Evolutionary conservation across 2,329 filamentous ascomycete genomes (phyloP).

Genomic region (Pestalotiopsis sp.): DNA sequence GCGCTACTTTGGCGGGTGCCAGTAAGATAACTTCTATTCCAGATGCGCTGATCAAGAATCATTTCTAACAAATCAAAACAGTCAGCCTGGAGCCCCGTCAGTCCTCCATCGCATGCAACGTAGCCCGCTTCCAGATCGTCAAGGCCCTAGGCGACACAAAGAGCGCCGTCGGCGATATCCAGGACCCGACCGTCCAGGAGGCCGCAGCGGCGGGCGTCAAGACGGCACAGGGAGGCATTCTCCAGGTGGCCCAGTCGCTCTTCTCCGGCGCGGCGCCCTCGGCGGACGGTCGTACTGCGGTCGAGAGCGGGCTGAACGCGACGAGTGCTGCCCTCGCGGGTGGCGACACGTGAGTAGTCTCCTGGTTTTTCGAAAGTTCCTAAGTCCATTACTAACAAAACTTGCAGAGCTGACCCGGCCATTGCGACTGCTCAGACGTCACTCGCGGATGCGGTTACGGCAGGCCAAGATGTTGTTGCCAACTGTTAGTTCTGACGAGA

Average conservation of each 20-base stretch:
- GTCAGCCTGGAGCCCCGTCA: constrained; percentile 10
- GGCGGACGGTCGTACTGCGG: constrained; percentile 10
- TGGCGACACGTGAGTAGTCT: constrained; percentile 14
- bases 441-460: constrained; percentile 12
- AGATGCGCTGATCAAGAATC: not conserved
- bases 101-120: constrained; percentile 12
- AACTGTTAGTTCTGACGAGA: constrained; percentile 10
- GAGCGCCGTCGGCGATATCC: constrained; percentile 14
- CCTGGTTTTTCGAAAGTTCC: not conserved
- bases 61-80: not conserved
- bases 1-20: constrained; percentile 11
- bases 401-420: constrained; percentile 13
- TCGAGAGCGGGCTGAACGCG: constrained; percentile 15
- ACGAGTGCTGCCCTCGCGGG: constrained; percentile 13
- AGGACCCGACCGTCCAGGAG: constrained; percentile 13
- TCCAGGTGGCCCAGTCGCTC: constrained; percentile 13
- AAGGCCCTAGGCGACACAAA: constrained; percentile 15
- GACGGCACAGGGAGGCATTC: constrained; percentile 14
- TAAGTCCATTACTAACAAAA: not conserved
- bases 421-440: constrained; percentile 14
- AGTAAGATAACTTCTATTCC: not conserved
- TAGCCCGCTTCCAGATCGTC: constrained; percentile 16
- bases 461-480: constrained; percentile 16
- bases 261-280: constrained; percentile 14
- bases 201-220: constrained; percentile 15